Evolutionary conservation across 2,329 filamentous ascomycete genomes (phyloP).

Genomic region (Bipolaris gigantea): DNA sequence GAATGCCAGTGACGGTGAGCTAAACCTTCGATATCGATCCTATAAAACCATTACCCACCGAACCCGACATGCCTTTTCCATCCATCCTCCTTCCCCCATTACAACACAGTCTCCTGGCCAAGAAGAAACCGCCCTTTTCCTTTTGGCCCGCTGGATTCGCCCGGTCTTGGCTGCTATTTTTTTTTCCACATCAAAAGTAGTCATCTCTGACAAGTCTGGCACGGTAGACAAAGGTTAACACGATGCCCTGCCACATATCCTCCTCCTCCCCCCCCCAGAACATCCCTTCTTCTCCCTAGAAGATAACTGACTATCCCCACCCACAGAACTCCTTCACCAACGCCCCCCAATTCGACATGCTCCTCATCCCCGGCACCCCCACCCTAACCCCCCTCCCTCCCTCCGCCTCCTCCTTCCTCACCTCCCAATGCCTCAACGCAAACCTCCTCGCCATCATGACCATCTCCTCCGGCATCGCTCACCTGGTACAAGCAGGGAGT

Average conservation of each 20-base stretch:
- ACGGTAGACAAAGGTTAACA: slow-evolving; percentile 42
- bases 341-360: slow-evolving; percentile 41
- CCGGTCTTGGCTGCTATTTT: slow-evolving; percentile 29
- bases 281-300: too few relatives aligned
- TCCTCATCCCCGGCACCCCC: slow-evolving; percentile 41
- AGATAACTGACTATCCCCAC: slow-evolving; percentile 18
- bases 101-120: slow-evolving; percentile 29
- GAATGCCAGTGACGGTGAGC: slow-evolving; percentile 46
- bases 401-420: slow-evolving; percentile 31
- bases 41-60: slow-evolving; percentile 23
- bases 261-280: background rate
- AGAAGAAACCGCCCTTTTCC: slow-evolving; percentile 36
- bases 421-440: slow-evolving; percentile 28
- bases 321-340: slow-evolving; percentile 40
- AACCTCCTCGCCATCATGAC: slow-evolving; percentile 35
- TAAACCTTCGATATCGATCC: slow-evolving; percentile 31
- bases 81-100: slow-evolving; percentile 7
- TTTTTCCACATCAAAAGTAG: slow-evolving; percentile 9
- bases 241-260: slow-evolving; percentile 18
- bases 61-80: too few relatives aligned
- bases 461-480: slow-evolving; percentile 37
- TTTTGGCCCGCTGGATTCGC: slow-evolving; percentile 39
- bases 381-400: slow-evolving; percentile 25
- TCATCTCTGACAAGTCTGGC: slow-evolving; percentile 41
- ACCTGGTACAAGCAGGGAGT: slow-evolving; percentile 33